A percentile compares a stretch with the other conserved stretches of the same genome.
Evolutionary conservation across 2,329 filamentous ascomycete genomes (phyloP).

Genomic region (Hypoxylon sp.): DNA sequence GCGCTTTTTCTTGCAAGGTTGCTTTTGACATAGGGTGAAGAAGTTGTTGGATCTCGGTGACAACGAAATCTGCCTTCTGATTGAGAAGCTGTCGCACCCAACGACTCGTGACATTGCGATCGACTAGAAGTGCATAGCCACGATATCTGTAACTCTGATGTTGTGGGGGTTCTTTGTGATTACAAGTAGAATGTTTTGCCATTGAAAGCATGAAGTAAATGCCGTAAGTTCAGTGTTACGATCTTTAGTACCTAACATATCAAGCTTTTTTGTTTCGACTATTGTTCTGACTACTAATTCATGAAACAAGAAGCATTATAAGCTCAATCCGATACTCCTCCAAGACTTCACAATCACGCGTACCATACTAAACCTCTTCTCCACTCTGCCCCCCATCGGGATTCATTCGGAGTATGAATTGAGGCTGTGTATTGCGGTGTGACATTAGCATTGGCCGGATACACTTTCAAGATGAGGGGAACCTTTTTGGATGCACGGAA

Average conservation of each 20-base stretch:
- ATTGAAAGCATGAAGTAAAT: neutral
- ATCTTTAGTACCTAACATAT: neutral
- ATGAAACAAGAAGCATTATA: neutral
- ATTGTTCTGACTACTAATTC: too few species aligned
- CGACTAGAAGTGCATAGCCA: neutral
- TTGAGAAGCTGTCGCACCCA: neutral
- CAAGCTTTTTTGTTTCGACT: neutral
- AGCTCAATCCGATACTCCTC: neutral
- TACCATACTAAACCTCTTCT: conserved; percentile 1
- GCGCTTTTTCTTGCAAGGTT: neutral
- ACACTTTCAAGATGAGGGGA: conserved; percentile 8
- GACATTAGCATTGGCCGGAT: neutral
- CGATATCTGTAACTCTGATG: neutral
- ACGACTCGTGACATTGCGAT: neutral
- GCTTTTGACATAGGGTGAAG: too few species aligned
- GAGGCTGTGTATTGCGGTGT: conserved; percentile 29
- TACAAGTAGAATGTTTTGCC: neutral
- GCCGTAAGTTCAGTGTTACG: neutral
- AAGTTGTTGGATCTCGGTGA: neutral
- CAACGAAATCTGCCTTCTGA: neutral
- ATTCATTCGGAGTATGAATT: conserved; percentile 14
- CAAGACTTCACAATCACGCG: neutral
- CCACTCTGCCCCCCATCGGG: neutral
- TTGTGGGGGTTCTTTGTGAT: too few species aligned
- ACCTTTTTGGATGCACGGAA: neutral